Evolutionary conservation across 1,284 basidiomycete species (phyloP), one percentile per base, ranked within the genome.

Genomic region (Rhodotorula sp.): DNA sequence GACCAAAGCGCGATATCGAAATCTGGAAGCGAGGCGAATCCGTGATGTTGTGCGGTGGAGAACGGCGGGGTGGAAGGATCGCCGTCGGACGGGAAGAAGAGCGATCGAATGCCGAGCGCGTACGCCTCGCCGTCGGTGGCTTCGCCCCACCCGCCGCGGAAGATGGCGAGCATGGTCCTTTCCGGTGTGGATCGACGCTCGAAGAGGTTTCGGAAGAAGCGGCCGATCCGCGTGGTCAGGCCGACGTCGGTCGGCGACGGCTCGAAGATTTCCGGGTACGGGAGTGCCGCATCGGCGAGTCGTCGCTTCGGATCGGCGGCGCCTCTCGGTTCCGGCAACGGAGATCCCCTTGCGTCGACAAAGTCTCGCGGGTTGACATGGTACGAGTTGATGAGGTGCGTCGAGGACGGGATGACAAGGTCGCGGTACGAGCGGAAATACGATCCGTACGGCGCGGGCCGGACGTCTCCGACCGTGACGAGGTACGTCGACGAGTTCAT

Each of bases 311-410:
- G 59, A 23, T 49, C 55, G 1, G 48, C 60, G 5, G 66, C 47
- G 2, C 66, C 69, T 21, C 63, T 31, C 3, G 61, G 70, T 23
- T 38, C 52, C 18, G 38, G 16, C 14, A 72, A 59, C 3, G 61
- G 70, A 12, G 48, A 28, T 1, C 70, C 72, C 2, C 18, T 28
- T 10, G 60, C 67, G 58, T 72, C 67, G 55, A 74, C 10, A 60
- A 72, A 74, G 60, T 74, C 72, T 34, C 59, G 61, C 14, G 72
- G 72, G 50, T 74, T 74, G 64, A 74, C 8, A 34, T 58, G 59
- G 60, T 74, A 74, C 38, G 70, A 71, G 62, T 74, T 68, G 60
- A 74, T 63, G 19, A 74, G 67, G 45, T 74, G 70, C 15, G 72
- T 74, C 50, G 70, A 47, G 19, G 72, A 74, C 3, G 72, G 72